Evolutionary conservation across 2,329 filamentous ascomycete species (phyloP), one percentile per base, ranked within the genome.

Genomic region (Polychaeton citri): DNA sequence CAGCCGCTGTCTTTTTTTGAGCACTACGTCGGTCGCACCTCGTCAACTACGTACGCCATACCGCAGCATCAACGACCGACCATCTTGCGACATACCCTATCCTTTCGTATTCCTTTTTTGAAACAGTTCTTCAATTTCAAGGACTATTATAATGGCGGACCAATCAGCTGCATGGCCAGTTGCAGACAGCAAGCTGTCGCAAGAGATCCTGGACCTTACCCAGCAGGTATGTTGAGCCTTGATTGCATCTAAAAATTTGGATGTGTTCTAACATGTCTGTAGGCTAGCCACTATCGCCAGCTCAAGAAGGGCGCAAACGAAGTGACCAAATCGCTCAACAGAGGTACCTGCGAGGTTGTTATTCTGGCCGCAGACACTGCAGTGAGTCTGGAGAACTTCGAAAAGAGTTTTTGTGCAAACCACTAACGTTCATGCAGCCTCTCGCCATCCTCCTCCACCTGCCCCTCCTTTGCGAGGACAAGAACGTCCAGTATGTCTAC

Each of bases 241-340:
- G n/a, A n/a, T n/a, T n/a, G n/a, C n/a, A n/a, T n/a, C n/a, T n/a
- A n/a, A n/a, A n/a, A n/a, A n/a, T n/a, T n/a, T n/a, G n/a, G n/a
- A n/a, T 28, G 5, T 5, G 15, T 28, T 15, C 24, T 28, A 28
- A 28, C 24, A 28, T 28, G 12, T 7, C 12, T 28, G 15, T 7
- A 81, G 54, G 76, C 55, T 38, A 55, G 50, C 30, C 59, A 81
- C 64, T 52, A 49, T 45, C 45, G 53, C 34, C 83, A 90, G 70
- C 64, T 87, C 47, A 90, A 90, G 72, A 92, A 90, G 71, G 83
- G 84, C 43, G 83, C 82, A 58, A 88, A 87, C 71, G 81, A 84
- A 38, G 45, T 43, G 31, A 49, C 37, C 26, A 47, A 45, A 36
- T 44, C 39, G 13, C 37, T 46, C 30, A 45, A 46, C 35, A 36